Base-by-base conservation (phyloP, 2,329 filamentous ascomycete species). In the Chaetothyriales sp. region DNA sequence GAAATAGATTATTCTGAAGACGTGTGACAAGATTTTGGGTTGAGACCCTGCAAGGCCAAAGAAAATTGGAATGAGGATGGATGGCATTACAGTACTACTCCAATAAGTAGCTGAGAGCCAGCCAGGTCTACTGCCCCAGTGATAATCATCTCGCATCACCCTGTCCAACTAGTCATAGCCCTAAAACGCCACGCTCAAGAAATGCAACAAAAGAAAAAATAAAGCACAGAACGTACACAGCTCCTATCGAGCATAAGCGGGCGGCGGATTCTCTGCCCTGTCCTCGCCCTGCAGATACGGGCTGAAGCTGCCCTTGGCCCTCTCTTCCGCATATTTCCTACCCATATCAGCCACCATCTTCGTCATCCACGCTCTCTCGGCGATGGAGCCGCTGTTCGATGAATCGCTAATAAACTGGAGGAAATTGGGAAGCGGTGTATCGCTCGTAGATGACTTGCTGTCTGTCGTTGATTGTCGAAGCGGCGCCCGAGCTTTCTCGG, bases 291-390 rank as follows among this genome's bases (percentile, higher is more conserved):
- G 47, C 22, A 53, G 54, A 44, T 55, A 45, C 1, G 51, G 50
- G 4, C 54, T 56, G 51, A 61, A 60, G 43, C 51, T 58, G 18
- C 58, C 58, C 47, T 59, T 61, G 25, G 46, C 29, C 69, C 95
- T 92, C 69, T 95, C 86, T 60, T 95, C 86, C 59, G 90, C 86
- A 58, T 94, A 88, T 51, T 87, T 84, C 55, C 67, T 67, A 37
- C 89, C 88, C 61, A 97, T 90, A 67, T 97, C 92, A 57, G 83
- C 83, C 4, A 90, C 89, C 80, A 98, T 92, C 72, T 95, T 68
- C 61, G 70, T 68, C 49, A 73, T 69, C 61, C 70, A 66, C 4
- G 66, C 67, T 56, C 72, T 69, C 54, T 76, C 72, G n/a, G 74
- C 64, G 20, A 73, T 66, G 15, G 63, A 63, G 29, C 66, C 62